Evolutionary conservation across 768 basidiomycete genomes (phyloP).

Genomic region (Suillus cothurnatus): DNA sequence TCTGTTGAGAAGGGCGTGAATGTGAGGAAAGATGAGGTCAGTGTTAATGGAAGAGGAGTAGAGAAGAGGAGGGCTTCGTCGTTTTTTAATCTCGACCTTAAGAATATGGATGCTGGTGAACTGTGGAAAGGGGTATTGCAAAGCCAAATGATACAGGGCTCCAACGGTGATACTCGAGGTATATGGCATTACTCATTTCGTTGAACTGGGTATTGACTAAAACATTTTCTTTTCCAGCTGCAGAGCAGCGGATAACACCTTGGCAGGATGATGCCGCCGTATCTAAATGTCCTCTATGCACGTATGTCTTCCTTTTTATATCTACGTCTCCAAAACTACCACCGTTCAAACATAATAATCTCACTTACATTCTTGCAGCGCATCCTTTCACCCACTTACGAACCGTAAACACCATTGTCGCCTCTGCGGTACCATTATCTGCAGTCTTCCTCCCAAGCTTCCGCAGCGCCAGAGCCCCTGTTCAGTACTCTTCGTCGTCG

Average conservation of each 20-base stretch:
- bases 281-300: slow-evolving; percentile 84
- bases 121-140: slow-evolving; percentile 68
- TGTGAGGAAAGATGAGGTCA: slow-evolving; percentile 17
- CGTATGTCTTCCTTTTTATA: slow-evolving; percentile 43
- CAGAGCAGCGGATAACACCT: slow-evolving; percentile 91
- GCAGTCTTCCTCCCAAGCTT: slow-evolving; percentile 79
- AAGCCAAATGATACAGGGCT: slow-evolving; percentile 42
- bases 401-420: slow-evolving; percentile 97
- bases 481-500: slow-evolving; percentile 85
- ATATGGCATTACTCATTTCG: background rate
- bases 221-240: slow-evolving; percentile 44
- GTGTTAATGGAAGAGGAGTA: slow-evolving; percentile 9
- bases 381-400: slow-evolving; percentile 84
- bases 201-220: slow-evolving; percentile 7
- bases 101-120: slow-evolving; percentile 64
- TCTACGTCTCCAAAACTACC: background rate
- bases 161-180: slow-evolving; percentile 75
- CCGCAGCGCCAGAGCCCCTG: slow-evolving; percentile 69
- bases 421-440: slow-evolving; percentile 89
- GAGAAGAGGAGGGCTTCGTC: slow-evolving; percentile 57
- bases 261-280: slow-evolving; percentile 88
- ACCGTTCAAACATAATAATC: slow-evolving; percentile 1
- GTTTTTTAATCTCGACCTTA: slow-evolving; percentile 74
- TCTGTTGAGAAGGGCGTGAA: slow-evolving; percentile 16
- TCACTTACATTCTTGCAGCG: slow-evolving; percentile 36